These are phyloP conservation scores for Croton setiger DNA, from an alignment of 441 rosid species.

Conservation along the genomic window DNA sequence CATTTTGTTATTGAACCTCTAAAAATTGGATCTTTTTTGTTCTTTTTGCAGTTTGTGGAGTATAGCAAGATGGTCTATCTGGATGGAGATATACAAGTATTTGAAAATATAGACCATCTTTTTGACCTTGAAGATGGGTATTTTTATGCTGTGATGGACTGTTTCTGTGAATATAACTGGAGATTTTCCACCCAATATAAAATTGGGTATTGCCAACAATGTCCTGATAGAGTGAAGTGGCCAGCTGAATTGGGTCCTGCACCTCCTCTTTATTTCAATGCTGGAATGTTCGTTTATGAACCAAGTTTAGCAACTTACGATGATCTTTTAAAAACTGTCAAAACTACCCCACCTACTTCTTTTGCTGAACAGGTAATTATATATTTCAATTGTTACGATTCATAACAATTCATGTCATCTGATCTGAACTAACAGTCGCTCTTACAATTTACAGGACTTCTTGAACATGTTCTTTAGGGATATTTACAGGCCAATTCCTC, in stretches of 20 bases:
- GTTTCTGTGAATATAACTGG: constrained; percentile 74
- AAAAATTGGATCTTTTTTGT: too few relatives aligned
- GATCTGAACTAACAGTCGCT: too few relatives aligned
- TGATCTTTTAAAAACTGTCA: constrained; percentile 38
- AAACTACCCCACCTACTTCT: constrained; percentile 44
- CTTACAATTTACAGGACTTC: too few relatives aligned
- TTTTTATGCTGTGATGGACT: constrained; percentile 72
- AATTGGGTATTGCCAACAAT: constrained; percentile 75
- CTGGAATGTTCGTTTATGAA: constrained; percentile 71
- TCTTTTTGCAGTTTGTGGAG: constrained; percentile 61
- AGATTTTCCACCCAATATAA: constrained; percentile 44
- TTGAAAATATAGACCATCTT: constrained; percentile 60
- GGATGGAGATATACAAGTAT: constrained; percentile 88
- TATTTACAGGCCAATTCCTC: constrained; percentile 56
- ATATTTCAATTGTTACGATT: too few relatives aligned
- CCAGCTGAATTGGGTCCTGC: constrained; percentile 46
- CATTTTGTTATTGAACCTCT: too few relatives aligned
- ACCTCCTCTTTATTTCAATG: constrained; percentile 78
- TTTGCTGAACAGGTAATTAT: constrained; percentile 72
- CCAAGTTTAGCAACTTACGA: constrained; percentile 46
- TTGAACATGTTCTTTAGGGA: constrained; percentile 67
- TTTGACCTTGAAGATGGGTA: constrained; percentile 50
- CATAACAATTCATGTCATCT: too few relatives aligned
- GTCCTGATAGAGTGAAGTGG: constrained; percentile 62
- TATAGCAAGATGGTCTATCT: constrained; percentile 74